Evolutionary conservation across 768 basidiomycete genomes (phyloP), one percentile per base, ranked within the genome.

Genomic region (Leccinellum luteum): DNA sequence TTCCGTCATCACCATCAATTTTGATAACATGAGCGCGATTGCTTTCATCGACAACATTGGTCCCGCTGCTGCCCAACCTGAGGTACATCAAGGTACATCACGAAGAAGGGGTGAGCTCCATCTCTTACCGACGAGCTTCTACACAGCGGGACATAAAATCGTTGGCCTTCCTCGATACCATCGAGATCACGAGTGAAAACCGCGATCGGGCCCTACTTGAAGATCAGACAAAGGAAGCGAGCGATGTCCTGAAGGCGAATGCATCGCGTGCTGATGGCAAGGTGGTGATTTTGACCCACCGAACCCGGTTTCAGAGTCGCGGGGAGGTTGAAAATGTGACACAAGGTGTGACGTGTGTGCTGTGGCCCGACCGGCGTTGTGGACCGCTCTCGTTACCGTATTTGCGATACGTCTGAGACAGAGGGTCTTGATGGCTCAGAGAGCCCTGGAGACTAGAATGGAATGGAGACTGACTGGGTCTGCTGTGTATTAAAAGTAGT

Each of bases 31-130:
- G 48, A 34, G 23, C 17, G 15, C n/a, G 17, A 52, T 13, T 17
- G 3, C 23, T 19, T 12, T 52, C 8, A 23, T 38, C 19, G 41
- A 49, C 49, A 47, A 54, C 49, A 23, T 50, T 64, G 32, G 56
- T 30, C 44, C 59, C 57, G 23, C 4, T 45, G 1, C 48, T 65
- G 34, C 61, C 51, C 19, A 31, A 55, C 55, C 27, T 56, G 55
- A 64, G 19, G 21, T 23, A 57, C 43, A 44, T 57, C 43, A 15
- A 27, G 15, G 27, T 44, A 10, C 12, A 13, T 34, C 8, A 14
- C 19, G 1, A 1, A 15, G 2, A 15, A 17, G 2, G 1, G 0
- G 60, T 52, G 45, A 47, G 34, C 25, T 43, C 41, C 19, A 19
- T 43, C 12, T 43, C 32, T 32, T 19, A 14, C 32, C 38, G 1